A percentile compares a stretch with the other conserved stretches of the same genome.
Evolutionary conservation across 1,284 basidiomycete species (phyloP).

Genomic region (Agroathelia rolfsii): DNA sequence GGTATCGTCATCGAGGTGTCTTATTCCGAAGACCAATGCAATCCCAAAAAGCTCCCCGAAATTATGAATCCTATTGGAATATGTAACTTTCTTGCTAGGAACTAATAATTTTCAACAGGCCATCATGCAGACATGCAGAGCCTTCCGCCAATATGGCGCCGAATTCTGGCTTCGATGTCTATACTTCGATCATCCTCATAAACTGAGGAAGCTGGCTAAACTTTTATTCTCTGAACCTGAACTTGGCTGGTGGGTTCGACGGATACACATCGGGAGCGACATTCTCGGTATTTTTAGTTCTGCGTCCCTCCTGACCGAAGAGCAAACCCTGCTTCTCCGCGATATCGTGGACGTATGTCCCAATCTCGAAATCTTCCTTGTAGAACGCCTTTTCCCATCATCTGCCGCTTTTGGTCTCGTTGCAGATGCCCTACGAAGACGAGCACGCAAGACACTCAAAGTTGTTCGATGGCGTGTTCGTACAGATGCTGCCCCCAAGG

Average conservation of each 20-base stretch:
- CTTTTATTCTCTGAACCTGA: constrained; percentile 39
- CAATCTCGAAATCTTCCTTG: constrained; percentile 59
- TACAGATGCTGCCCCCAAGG: constrained; percentile 40
- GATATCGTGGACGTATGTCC: constrained; percentile 51
- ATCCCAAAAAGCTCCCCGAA: too few relatives aligned
- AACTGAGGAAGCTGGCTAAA: constrained; percentile 34
- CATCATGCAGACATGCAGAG: constrained; percentile 50
- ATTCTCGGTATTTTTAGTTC: constrained; percentile 25
- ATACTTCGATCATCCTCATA: constrained; percentile 46
- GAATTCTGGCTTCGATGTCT: constrained; percentile 58
- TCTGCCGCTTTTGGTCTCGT: constrained; percentile 46
- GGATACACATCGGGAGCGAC: constrained; percentile 51
- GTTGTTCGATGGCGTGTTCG: constrained; percentile 53
- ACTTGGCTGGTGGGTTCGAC: constrained; percentile 55
- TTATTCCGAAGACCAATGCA: too few relatives aligned
- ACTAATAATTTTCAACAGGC: too few relatives aligned
- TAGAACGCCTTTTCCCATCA: constrained; percentile 48
- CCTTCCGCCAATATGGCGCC: constrained; percentile 41
- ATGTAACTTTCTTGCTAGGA: too few relatives aligned
- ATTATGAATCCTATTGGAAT: too few relatives aligned
- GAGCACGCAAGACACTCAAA: constrained; percentile 36
- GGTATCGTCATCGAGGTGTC: too few relatives aligned
- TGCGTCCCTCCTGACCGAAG: constrained; percentile 27
- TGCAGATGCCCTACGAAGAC: constrained; percentile 48
- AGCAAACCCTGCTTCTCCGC: constrained; percentile 37